Evolutionary conservation across 2,329 filamentous ascomycete genomes (phyloP).

Genomic region (Nemania abortiva): DNA sequence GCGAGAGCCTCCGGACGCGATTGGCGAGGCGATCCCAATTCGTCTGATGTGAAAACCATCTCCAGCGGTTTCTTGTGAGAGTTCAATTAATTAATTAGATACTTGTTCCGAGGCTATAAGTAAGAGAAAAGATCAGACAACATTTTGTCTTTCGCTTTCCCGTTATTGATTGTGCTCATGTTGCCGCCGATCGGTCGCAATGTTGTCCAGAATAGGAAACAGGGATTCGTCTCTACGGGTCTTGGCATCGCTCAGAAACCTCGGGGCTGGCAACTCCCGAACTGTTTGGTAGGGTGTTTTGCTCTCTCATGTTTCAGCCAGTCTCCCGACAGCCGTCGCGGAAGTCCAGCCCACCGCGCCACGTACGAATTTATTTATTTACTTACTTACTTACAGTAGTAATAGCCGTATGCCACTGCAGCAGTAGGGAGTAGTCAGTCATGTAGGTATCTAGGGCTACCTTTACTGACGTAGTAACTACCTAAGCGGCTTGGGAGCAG

Average conservation of each 20-base stretch:
- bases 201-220: slow-evolving; percentile 37
- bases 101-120: not conserved
- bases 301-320: slow-evolving; percentile 47
- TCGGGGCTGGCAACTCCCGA: slow-evolving; percentile 48
- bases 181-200: slow-evolving; percentile 9
- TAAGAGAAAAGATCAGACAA: not conserved
- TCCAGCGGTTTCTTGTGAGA: too few species aligned
- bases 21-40: not conserved
- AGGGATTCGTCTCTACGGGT: slow-evolving; percentile 40
- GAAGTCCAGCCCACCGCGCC: too few species aligned
- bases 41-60: not conserved
- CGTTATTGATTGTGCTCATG: not conserved
- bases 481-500: not conserved
- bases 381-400: not conserved
- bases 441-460: not conserved
- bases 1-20: not conserved
- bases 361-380: not conserved
- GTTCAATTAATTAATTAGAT: not conserved
- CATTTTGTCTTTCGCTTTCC: not conserved
- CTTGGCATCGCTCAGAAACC: slow-evolving; percentile 38
- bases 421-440: not conserved
- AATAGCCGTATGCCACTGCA: not conserved
- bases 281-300: slow-evolving; percentile 44
- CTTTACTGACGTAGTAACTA: too few species aligned
- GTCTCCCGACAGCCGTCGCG: slow-evolving; percentile 7